Percentiles rank a stretch among this genome's conserved stretches.
Evolutionary conservation across 2,329 filamentous ascomycete genomes (phyloP).

Genomic region (Colletotrichum ledebouriae): DNA sequence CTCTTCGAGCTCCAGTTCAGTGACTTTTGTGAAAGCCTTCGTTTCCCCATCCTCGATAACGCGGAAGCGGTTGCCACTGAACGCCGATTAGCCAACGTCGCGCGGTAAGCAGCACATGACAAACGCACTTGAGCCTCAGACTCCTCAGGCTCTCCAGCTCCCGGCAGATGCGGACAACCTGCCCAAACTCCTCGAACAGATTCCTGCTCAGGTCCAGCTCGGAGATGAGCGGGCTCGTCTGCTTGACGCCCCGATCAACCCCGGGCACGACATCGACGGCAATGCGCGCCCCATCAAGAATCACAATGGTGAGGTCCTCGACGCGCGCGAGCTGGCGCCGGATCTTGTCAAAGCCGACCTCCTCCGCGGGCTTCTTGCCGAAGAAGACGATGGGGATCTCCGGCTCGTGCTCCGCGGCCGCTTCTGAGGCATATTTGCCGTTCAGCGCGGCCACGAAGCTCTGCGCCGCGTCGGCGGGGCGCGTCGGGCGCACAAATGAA

Average conservation of each 20-base stretch:
- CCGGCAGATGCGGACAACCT: constrained; percentile 78
- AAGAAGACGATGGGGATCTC: constrained; percentile 73
- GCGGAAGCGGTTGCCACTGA: constrained; percentile 80
- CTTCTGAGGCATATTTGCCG: constrained; percentile 84
- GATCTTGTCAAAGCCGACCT: constrained; percentile 96
- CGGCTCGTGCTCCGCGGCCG: constrained; percentile 47
- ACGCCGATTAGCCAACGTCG: constrained; percentile 40
- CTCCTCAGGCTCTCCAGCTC: constrained; percentile 75
- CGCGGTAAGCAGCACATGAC: not conserved
- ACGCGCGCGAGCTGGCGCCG: constrained; percentile 82
- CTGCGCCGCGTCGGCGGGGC: constrained; percentile 75
- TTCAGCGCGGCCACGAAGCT: constrained; percentile 85
- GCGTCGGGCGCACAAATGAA: constrained; percentile 87
- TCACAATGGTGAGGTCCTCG: constrained; percentile 81
- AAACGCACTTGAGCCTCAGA: constrained; percentile 78
- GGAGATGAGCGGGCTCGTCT: constrained; percentile 74
- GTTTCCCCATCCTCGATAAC: constrained; percentile 49
- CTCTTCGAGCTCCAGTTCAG: constrained; percentile 75
- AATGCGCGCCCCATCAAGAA: constrained; percentile 84
- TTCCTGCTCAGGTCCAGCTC: constrained; percentile 91
- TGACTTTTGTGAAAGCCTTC: constrained; percentile 63
- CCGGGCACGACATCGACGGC: constrained; percentile 50
- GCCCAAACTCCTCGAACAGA: constrained; percentile 76
- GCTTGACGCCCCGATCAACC: constrained; percentile 57
- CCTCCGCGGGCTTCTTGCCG: constrained; percentile 84